phyloP scores from a whole-genome alignment of 2,329 filamentous ascomycete genomes.

The Colletotrichum navitas region DNA sequence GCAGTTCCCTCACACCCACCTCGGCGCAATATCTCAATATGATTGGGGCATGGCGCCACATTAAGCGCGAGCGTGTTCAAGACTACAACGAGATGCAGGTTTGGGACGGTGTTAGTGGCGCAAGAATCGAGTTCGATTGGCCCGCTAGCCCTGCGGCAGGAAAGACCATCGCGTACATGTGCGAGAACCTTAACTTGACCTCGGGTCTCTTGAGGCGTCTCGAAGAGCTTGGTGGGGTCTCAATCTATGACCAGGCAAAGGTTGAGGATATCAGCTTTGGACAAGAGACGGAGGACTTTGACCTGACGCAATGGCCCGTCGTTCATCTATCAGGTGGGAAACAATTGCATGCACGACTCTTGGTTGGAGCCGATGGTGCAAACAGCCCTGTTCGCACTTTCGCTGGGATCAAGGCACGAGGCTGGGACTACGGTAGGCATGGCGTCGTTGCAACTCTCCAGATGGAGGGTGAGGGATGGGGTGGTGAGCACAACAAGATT shows the following conservation, averaged over 20 bases:
- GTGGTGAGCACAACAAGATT: constrained; percentile 71
- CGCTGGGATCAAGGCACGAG: constrained; percentile 84
- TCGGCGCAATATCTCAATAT: constrained; percentile 85
- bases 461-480: constrained; percentile 72
- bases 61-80: constrained; percentile 81
- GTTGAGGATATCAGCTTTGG: constrained; percentile 87
- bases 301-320: constrained; percentile 90
- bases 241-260: constrained; percentile 80
- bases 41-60: constrained; percentile 87
- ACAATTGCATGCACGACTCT: constrained; percentile 81
- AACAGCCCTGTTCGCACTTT: constrained; percentile 94
- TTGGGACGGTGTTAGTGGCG: constrained; percentile 93
- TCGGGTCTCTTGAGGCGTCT: constrained; percentile 81
- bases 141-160: constrained; percentile 59
- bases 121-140: constrained; percentile 91
- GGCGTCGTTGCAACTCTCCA: constrained; percentile 91
- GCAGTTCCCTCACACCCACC: constrained; percentile 91
- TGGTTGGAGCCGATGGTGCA: constrained; percentile 93
- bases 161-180: constrained; percentile 92
- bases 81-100: constrained; percentile 97
- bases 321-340: constrained; percentile 78
- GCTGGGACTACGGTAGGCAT: constrained; percentile 94
- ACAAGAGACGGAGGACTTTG: constrained; percentile 73
- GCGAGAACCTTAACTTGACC: constrained; percentile 91
- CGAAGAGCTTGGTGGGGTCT: constrained; percentile 75